Evolutionary conservation across 2,329 filamentous ascomycete species (phyloP).

Genomic region (Fusarium tanahbumbuense): DNA sequence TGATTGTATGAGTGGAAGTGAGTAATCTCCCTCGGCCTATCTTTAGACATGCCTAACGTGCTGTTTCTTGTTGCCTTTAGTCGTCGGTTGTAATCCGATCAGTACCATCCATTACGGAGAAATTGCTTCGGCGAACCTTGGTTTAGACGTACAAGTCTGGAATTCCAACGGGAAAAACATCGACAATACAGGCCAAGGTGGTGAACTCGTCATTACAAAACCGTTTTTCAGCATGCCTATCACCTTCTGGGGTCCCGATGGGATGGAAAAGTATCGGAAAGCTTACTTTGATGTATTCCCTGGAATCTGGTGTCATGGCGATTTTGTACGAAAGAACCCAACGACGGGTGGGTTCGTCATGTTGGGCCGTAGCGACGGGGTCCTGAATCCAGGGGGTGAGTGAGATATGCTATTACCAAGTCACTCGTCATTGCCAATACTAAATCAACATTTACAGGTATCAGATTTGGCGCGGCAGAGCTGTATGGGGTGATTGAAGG

Average conservation of each 20-base stretch:
- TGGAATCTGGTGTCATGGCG: background rate
- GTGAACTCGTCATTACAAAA: background rate
- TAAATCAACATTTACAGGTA: too few relatives aligned
- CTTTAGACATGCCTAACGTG: background rate
- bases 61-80: background rate
- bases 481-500: background rate
- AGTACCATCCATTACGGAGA: too few relatives aligned
- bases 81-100: too few relatives aligned
- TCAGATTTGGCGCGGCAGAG: background rate
- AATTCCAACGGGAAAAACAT: too few relatives aligned
- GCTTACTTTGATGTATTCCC: background rate
- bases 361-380: background rate
- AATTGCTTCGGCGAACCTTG: too few relatives aligned
- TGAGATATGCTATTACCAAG: background rate
- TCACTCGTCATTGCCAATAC: too few relatives aligned
- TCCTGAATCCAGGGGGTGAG: background rate
- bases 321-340: background rate
- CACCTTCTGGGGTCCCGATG: background rate
- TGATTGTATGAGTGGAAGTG: too few relatives aligned
- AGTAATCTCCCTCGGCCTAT: too few relatives aligned
- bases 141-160: background rate
- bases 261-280: background rate
- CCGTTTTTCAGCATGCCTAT: background rate
- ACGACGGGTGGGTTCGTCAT: background rate
- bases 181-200: background rate